Percentiles rank a stretch among this genome's conserved stretches.
These are phyloP conservation scores for Phytophthora sp. DNA, from an alignment of 352 stramenopile species.

Conservation along the genomic window DNA sequence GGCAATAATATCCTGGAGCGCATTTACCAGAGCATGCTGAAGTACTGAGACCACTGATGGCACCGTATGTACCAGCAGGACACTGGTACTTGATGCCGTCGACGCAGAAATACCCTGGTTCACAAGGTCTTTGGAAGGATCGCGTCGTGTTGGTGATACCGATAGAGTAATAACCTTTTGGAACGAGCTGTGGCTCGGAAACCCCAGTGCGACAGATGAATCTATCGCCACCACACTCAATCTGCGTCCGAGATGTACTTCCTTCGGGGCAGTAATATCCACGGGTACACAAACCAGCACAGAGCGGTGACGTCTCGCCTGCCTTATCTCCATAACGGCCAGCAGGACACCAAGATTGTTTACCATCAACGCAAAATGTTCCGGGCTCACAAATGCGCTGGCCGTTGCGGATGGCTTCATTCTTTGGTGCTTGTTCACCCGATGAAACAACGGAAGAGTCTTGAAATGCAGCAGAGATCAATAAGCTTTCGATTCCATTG, in stretches of 20 bases:
- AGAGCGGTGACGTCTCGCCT: constrained; percentile 61
- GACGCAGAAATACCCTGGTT: constrained; percentile 78
- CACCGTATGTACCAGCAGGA: constrained; percentile 74
- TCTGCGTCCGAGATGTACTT: constrained; percentile 48
- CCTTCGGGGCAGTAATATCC: constrained; percentile 73
- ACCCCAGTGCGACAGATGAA: constrained; percentile 67
- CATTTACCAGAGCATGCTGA: constrained; percentile 67
- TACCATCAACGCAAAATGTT: constrained; percentile 67
- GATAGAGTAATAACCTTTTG: constrained; percentile 74
- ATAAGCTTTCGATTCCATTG: constrained; percentile 7
- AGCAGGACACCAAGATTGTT: constrained; percentile 59
- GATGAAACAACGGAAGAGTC: neutral
- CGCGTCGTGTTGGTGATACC: constrained; percentile 60
- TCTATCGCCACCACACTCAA: constrained; percentile 48
- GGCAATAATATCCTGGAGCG: constrained; percentile 71
- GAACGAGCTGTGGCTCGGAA: constrained; percentile 33
- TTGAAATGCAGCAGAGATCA: no score
- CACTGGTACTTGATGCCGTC: constrained; percentile 75
- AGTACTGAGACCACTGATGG: constrained; percentile 41
- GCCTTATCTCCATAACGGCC: constrained; percentile 57
- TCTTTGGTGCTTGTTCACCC: constrained; percentile 29
- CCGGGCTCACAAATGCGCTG: constrained; percentile 70
- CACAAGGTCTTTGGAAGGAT: constrained; percentile 67
- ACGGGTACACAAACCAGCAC: constrained; percentile 59
- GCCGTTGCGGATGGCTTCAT: constrained; percentile 44